Percentiles rank a stretch among this genome's conserved stretches.
These are phyloP conservation scores for Wallacemonas collosoma DNA, from an alignment of 208 protist species.

Conservation along the genomic window DNA sequence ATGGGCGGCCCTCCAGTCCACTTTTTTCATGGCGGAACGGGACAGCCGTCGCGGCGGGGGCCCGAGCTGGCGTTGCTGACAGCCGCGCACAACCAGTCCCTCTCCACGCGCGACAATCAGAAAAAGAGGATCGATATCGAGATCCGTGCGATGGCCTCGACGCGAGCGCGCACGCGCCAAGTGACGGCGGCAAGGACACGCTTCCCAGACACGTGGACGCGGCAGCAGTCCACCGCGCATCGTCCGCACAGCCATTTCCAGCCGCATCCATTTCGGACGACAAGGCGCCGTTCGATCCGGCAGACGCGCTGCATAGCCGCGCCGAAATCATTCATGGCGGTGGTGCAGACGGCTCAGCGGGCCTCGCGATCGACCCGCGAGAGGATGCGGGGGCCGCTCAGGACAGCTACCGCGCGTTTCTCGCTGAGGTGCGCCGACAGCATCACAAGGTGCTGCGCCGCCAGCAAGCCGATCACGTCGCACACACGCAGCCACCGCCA, in stretches of 20 bases:
- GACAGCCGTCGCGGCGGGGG: neutral
- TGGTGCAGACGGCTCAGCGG: too few relatives aligned
- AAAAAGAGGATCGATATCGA: too few relatives aligned
- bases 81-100: too few relatives aligned
- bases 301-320: too few relatives aligned
- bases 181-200: too few relatives aligned
- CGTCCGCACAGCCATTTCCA: neutral
- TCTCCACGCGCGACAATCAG: too few relatives aligned
- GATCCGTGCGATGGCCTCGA: too few relatives aligned
- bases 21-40: neutral
- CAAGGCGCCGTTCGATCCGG: too few relatives aligned
- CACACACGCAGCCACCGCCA: neutral
- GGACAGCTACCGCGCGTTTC: slow-evolving; percentile 14
- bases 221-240: neutral
- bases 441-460: slow-evolving; percentile 43
- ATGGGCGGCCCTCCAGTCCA: slow-evolving; percentile 8
- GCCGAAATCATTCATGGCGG: too few relatives aligned
- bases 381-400: slow-evolving; percentile 2
- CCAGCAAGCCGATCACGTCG: slow-evolving; percentile 17
- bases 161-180: too few relatives aligned
- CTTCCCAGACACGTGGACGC: too few relatives aligned
- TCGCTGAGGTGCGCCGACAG: slow-evolving; percentile 48
- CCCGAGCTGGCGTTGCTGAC: neutral
- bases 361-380: neutral
- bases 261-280: too few relatives aligned